Base-by-base conservation (phyloP, 148 eudicot genomes). In the Rhododendron ovatum region DNA sequence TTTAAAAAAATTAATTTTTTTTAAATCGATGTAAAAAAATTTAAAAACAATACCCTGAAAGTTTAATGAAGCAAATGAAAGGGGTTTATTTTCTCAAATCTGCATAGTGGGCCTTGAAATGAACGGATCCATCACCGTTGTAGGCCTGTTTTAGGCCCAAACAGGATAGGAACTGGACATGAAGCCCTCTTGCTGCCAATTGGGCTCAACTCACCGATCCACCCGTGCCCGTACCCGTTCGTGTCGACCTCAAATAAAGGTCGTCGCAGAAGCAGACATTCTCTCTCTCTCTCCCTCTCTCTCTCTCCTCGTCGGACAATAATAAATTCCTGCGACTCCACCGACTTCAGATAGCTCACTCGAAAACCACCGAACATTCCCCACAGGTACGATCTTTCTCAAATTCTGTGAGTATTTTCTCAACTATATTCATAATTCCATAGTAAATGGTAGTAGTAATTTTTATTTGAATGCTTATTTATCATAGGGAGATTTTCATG, bases 341-440 rank as follows among this genome's bases (percentile, higher is more conserved):
- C 12, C 30, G 30, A 65, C 28, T 65, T 9, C 30, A 26, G 71
- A 47, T 51, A 28, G 65, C 83, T 51, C 63, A 20, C 11, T 51
- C 81, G 6, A 78, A 78, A 45, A 7, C 81, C 13, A 26, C 81
- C 1, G 50, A 45, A 43, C 61, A 37, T 7, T 15, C 75, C 39
- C 18, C 35, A 41, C 47, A 65, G 77, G 85, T 83, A 83, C 77
- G 85, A 83, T 83, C 57, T 67, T 83, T 65, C 24, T 80, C 43
- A 28, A 50, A 80, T 3, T 59, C 83, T 30, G 13, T 13, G 18
- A 22, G 28, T 28, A 47, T 47, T 39, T 76, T 76, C 45, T 7
- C 24, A 18, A 41, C 7, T 17, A 2, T 41, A 4, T n/a, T 77
- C 51, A 12, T 48, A 48, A 11, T 26, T 79, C 14, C 30, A 30